Evolutionary conservation across 2,329 filamentous ascomycete genomes (phyloP).

Genomic region (Hypoxylon sp.): DNA sequence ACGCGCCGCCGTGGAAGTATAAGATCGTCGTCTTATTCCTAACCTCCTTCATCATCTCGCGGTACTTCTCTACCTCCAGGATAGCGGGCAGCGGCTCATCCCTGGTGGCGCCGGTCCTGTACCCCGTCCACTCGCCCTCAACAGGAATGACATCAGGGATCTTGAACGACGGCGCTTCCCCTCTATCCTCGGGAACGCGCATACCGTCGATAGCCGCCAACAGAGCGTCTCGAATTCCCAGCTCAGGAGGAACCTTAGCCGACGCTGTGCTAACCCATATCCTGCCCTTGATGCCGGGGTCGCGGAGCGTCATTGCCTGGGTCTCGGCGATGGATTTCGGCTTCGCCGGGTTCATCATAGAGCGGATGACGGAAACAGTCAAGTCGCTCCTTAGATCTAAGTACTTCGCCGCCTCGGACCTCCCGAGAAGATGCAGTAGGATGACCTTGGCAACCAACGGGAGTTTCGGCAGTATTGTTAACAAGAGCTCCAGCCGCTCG

Average conservation of each 20-base stretch:
- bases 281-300: conserved; percentile 74
- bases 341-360: conserved; percentile 65
- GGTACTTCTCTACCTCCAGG: conserved; percentile 74
- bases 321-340: conserved; percentile 68
- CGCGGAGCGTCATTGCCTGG: conserved; percentile 63
- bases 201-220: conserved; percentile 69
- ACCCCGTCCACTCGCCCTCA: conserved; percentile 83
- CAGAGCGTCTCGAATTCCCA: conserved; percentile 68
- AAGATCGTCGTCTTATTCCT: conserved; percentile 73
- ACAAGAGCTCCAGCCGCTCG: conserved; percentile 36
- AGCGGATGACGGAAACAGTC: conserved; percentile 78
- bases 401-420: conserved; percentile 79
- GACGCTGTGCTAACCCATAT: conserved; percentile 85
- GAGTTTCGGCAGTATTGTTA: conserved; percentile 65
- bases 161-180: conserved; percentile 48
- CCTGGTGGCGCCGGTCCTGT: conserved; percentile 66
- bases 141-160: conserved; percentile 68
- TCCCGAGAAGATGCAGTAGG: conserved; percentile 72
- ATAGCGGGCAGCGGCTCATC: conserved; percentile 67
- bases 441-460: conserved; percentile 74
- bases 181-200: conserved; percentile 53
- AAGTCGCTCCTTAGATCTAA: conserved; percentile 83
- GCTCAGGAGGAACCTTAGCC: conserved; percentile 70
- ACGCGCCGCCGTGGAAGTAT: conserved; percentile 83
- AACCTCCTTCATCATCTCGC: conserved; percentile 75